Percentiles rank a stretch among this genome's conserved stretches.
phyloP scores from a whole-genome alignment of 768 basidiomycete species.

The Calocybe cyanea region DNA sequence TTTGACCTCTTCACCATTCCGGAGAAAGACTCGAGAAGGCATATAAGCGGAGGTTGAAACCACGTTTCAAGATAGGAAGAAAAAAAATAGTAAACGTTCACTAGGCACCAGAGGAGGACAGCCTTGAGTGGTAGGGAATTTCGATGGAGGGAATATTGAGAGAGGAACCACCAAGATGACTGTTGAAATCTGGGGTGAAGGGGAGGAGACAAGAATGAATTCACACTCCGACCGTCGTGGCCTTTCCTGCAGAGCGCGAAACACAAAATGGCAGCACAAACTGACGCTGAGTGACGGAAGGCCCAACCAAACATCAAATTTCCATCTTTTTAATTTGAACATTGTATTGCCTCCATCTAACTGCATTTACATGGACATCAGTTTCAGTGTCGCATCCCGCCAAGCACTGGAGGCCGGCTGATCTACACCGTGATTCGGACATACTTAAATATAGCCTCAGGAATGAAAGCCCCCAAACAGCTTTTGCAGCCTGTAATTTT shows the following conservation, averaged over 20 bases:
- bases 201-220: constrained; percentile 36
- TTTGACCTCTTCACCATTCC: constrained; percentile 82
- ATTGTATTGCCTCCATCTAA: not conserved
- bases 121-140: constrained; percentile 16
- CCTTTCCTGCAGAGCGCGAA: not conserved
- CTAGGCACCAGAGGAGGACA: constrained; percentile 17
- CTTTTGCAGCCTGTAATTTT: too few species aligned
- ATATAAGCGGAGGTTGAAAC: constrained; percentile 34
- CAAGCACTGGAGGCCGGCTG: too few species aligned
- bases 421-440: too few species aligned
- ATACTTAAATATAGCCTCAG: too few species aligned
- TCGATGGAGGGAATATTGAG: constrained; percentile 18
- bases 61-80: constrained; percentile 14
- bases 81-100: constrained; percentile 29
- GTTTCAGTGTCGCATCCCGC: too few species aligned
- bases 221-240: constrained; percentile 41
- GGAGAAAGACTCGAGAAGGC: constrained; percentile 59
- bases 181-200: constrained; percentile 32
- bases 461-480: too few species aligned
- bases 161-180: constrained; percentile 18
- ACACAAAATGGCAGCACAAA: not conserved
- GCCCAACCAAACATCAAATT: constrained; percentile 10
- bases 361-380: too few species aligned
- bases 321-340: too few species aligned
- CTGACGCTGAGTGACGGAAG: constrained; percentile 10